phyloP scores from a whole-genome alignment of 2,329 filamentous ascomycete species.

The Penicillium aurantiogriseum region DNA sequence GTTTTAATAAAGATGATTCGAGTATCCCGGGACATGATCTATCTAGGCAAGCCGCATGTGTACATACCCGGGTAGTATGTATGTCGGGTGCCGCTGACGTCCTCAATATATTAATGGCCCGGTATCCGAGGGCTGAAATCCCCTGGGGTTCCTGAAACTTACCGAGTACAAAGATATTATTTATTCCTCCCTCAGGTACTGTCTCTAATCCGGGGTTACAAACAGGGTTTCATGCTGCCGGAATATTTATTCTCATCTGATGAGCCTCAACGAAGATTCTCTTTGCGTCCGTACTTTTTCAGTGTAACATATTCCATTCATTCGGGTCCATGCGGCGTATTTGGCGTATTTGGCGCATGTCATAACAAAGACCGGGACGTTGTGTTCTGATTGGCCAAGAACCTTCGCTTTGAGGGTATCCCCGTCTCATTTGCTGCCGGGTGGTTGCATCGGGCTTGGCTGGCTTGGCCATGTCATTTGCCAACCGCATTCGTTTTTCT shows the following conservation, averaged over 20 bases:
- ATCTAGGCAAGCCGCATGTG: neutral
- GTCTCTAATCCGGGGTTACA: neutral
- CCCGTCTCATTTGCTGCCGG: neutral
- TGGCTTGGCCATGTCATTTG: neutral
- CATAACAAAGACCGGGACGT: neutral
- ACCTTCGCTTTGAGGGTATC: neutral
- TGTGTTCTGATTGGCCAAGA: neutral
- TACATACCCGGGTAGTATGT: neutral
- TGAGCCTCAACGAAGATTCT: neutral
- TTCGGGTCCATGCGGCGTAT: neutral
- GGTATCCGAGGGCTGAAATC: neutral
- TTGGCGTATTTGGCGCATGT: slow-evolving; percentile 7
- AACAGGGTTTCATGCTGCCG: neutral
- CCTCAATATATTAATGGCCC: neutral
- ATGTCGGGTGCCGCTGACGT: neutral
- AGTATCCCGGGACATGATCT: neutral
- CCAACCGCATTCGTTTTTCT: neutral
- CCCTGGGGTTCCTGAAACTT: neutral
- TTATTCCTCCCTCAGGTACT: neutral
- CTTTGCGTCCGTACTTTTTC: neutral
- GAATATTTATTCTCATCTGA: neutral
- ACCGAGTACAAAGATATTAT: neutral
- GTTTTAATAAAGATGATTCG: neutral
- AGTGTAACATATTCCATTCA: neutral
- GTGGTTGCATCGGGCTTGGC: slow-evolving; percentile 1